Evolutionary conservation across 176 grass and related monocot species (phyloP).

Genomic region (Oryza meridionalis): DNA sequence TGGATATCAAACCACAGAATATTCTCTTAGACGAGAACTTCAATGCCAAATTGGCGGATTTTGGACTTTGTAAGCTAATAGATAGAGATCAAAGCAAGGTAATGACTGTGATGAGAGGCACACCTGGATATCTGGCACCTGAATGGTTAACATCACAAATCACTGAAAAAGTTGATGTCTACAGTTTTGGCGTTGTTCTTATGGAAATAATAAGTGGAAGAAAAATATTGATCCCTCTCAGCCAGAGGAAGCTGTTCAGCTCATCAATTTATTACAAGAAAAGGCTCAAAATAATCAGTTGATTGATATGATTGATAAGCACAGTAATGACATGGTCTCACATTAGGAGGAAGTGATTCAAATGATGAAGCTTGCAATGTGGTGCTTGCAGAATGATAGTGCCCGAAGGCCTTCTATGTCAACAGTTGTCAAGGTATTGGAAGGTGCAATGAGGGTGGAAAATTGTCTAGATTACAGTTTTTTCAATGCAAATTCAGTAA

Average conservation of each 20-base stretch:
- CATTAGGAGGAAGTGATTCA: conserved; percentile 29
- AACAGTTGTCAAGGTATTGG: conserved; percentile 38
- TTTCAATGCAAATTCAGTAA: conserved; percentile 28
- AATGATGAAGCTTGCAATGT: conserved; percentile 43
- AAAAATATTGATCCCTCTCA: conserved; percentile 31
- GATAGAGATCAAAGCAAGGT: conserved; percentile 47
- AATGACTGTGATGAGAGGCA: conserved; percentile 47
- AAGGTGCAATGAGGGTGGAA: conserved; percentile 38
- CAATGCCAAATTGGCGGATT: conserved; percentile 43
- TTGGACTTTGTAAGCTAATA: conserved; percentile 42
- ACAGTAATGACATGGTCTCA: conserved; percentile 15
- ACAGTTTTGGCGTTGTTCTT: conserved; percentile 34
- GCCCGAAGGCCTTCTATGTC: conserved; percentile 41
- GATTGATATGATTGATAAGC: conserved; percentile 23
- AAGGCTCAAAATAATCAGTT: conserved; percentile 38
- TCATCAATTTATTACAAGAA: conserved; percentile 34
- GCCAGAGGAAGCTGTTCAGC: conserved; percentile 22
- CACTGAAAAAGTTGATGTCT: conserved; percentile 38
- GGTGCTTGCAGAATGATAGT: conserved; percentile 45
- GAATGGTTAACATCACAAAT: conserved; percentile 44
- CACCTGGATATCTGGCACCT: conserved; percentile 49
- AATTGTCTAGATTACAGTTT: conserved; percentile 24
- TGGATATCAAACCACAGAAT: conserved; percentile 45
- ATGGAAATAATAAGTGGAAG: conserved; percentile 33
- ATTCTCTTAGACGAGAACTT: conserved; percentile 41